Evolutionary conservation across 495 filamentous ascomycete genomes (phyloP).

Genomic region (Diplogelasinospora grovesii): DNA sequence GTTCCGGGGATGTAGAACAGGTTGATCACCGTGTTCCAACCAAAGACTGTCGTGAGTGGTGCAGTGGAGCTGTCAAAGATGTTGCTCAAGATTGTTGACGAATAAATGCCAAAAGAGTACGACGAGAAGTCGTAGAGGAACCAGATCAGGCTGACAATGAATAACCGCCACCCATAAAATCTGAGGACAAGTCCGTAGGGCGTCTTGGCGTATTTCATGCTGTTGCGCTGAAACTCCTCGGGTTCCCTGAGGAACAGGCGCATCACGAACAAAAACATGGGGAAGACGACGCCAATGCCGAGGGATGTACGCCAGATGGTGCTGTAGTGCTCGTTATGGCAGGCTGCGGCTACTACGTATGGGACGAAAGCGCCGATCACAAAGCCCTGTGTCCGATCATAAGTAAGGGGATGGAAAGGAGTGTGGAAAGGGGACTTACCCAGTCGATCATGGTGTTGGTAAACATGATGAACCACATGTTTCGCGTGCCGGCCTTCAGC

Average conservation of each 20-base stretch:
- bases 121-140: constrained; percentile 77
- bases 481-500: constrained; percentile 69
- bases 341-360: constrained; percentile 61
- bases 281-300: constrained; percentile 74
- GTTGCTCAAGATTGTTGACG: constrained; percentile 59
- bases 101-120: constrained; percentile 78
- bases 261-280: constrained; percentile 64
- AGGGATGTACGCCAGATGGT: constrained; percentile 71
- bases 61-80: constrained; percentile 47
- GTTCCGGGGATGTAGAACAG: constrained; percentile 82
- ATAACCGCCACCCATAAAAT: constrained; percentile 57
- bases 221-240: constrained; percentile 64
- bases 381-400: constrained; percentile 45
- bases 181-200: constrained; percentile 49
- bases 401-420: not conserved
- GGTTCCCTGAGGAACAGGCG: constrained; percentile 75
- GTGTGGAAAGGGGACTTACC: constrained; percentile 20
- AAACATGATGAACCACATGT: constrained; percentile 89
- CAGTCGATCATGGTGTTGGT: constrained; percentile 85
- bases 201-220: constrained; percentile 46
- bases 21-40: constrained; percentile 81
- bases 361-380: constrained; percentile 70
- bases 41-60: constrained; percentile 67
- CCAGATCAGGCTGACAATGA: constrained; percentile 75
- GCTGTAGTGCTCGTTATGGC: constrained; percentile 59